phyloP scores from a whole-genome alignment of 2,329 filamentous ascomycete species.

The Aschersonia sp. region DNA sequence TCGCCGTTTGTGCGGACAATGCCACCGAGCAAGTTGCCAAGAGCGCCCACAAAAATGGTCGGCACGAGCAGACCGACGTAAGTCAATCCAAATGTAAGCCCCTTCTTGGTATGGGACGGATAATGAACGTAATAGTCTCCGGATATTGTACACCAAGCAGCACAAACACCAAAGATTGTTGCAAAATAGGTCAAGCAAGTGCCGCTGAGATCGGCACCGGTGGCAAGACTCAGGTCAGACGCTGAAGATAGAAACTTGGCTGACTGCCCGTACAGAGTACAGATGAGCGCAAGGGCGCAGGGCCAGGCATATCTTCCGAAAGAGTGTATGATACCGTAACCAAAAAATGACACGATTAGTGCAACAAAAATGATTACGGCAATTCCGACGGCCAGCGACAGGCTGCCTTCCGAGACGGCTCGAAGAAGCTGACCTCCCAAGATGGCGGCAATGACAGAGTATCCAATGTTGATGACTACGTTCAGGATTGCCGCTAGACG shows the following conservation, averaged over 20 bases:
- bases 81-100: slow-evolving; percentile 7
- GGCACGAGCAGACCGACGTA: slow-evolving; percentile 6
- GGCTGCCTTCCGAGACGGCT: slow-evolving; percentile 8
- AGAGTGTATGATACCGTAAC: slow-evolving; percentile 9
- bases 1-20: slow-evolving; percentile 1
- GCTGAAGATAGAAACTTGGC: slow-evolving; percentile 5
- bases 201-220: slow-evolving; percentile 4
- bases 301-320: slow-evolving; percentile 10
- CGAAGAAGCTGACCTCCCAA: slow-evolving; percentile 9
- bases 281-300: slow-evolving; percentile 7
- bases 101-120: slow-evolving; percentile 5
- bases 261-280: slow-evolving; percentile 8
- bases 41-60: slow-evolving; percentile 6
- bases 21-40: slow-evolving; percentile 5
- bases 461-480: slow-evolving; percentile 9
- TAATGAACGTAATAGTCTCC: slow-evolving; percentile 8
- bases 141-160: slow-evolving; percentile 5
- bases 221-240: not conserved
- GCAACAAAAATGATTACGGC: slow-evolving; percentile 8
- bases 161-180: slow-evolving; percentile 8
- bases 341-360: slow-evolving; percentile 9
- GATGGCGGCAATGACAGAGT: slow-evolving; percentile 8
- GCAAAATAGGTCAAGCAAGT: slow-evolving; percentile 7
- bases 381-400: slow-evolving; percentile 9
- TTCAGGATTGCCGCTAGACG: slow-evolving; percentile 9